A percentile compares a stretch with the other conserved stretches of the same genome.
Conservation (phyloP, 2,329 filamentous ascomycete genomes). For the Aspergillus hortae region DNA sequence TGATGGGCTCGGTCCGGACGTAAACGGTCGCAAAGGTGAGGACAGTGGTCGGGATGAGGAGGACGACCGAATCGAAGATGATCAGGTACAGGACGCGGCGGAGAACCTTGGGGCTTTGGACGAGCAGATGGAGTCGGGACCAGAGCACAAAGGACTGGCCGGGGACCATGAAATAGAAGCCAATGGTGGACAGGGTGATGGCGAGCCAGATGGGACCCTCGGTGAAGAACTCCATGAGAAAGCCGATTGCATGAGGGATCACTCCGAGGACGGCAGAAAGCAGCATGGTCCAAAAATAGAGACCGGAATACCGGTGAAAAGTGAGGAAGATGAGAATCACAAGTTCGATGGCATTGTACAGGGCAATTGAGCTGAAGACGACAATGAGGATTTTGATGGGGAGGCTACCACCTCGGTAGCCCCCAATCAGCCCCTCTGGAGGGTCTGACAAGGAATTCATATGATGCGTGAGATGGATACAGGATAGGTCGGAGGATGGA, state of each 20-base stretch:
- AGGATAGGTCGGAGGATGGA: not conserved
- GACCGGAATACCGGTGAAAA: conserved; percentile 33
- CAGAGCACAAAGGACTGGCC: conserved; percentile 62
- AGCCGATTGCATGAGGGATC: conserved; percentile 36
- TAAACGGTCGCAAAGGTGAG: conserved; percentile 47
- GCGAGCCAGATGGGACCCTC: conserved; percentile 32
- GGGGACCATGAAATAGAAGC: conserved; percentile 58
- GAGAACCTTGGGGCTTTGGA: conserved; percentile 47
- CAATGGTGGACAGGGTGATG: conserved; percentile 46
- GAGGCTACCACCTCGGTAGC: conserved; percentile 21
- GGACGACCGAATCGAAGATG: conserved; percentile 50
- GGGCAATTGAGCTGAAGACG: conserved; percentile 37
- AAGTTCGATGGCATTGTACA: conserved; percentile 48
- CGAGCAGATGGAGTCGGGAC: conserved; percentile 60
- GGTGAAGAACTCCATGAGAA: conserved; percentile 38
- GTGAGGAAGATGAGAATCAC: conserved; percentile 35
- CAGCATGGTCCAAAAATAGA: conserved; percentile 43
- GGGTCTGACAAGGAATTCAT: conserved; percentile 17
- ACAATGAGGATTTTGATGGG: conserved; percentile 28
- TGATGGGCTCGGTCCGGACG: conserved; percentile 17
- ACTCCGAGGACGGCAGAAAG: conserved; percentile 34
- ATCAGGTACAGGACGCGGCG: conserved; percentile 56
- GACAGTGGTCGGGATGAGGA: conserved; percentile 53
- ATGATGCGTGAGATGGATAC: not conserved
- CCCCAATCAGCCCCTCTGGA: conserved; percentile 27